Evolutionary conservation across 208 protist species (phyloP), one percentile per base, ranked within the genome.

Genomic region (Wallacemonas sp.): DNA sequence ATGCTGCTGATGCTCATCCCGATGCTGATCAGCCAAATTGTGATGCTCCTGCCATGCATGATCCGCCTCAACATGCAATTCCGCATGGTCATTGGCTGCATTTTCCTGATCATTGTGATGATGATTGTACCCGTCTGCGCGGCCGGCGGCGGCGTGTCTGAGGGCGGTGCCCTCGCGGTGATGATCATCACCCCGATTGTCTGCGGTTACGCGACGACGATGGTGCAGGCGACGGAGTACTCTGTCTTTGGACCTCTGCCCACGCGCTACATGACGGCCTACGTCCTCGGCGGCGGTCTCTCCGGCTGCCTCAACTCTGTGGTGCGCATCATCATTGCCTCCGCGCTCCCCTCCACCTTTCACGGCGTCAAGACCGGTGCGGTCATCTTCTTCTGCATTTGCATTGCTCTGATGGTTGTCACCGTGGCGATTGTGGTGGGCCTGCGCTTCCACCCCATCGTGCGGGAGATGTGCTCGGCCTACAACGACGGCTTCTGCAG

Each of bases 1-100:
- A 82, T 69, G 32, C 67, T 79, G 62, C 50, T 74, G 49, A 74
- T 78, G 77, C 54, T 77, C 44, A 52, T 82, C n/a, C 77, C 72
- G 10, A 83, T 79, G 77, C 65, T 76, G 16, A 28, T 79, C 16
- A 33, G 68, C 42, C 77, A 83, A 68, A 66, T 75, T 29, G 26
- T 70, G 5, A 73, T 76, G 68, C 59, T 83, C 11, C 59, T 74
- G 41, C 72, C 77, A 7, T 83, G 26, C 36, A 70, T 83, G 55
- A 65, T 79, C 16, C 49, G 65, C 0, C 65, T 79, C 16, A 78
- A 79, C n/a, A 22, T 83, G 48, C 66, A 76, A 64, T 0, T 57
- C 1, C 73, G 77, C 32, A 79, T 83, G 69, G 65, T 76, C 4
- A 26, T 73, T 38, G 64, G 77, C 22, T 65, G 73, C n/a, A 48